Conservation (phyloP, 495 filamentous ascomycete genomes). For the Venustampulla echinocandica region DNA sequence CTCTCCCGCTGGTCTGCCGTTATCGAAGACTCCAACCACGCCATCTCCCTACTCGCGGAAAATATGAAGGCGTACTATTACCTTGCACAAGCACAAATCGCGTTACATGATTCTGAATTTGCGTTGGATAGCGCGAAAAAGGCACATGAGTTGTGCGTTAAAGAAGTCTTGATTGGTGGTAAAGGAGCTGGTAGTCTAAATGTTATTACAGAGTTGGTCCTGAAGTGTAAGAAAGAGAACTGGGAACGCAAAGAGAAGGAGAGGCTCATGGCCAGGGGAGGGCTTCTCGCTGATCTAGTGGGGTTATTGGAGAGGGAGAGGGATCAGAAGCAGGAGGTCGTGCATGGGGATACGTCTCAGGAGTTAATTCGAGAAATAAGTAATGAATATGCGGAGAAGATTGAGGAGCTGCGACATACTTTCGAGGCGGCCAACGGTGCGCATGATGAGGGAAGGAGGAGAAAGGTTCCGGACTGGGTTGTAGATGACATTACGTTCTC, state of each 20-base stretch:
- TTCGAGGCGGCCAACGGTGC: constrained; percentile 50
- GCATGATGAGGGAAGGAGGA: constrained; percentile 38
- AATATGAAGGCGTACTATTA: constrained; percentile 79
- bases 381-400: constrained; percentile 51
- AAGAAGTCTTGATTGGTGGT: constrained; percentile 20
- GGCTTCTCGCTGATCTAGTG: constrained; percentile 36
- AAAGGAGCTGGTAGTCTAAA: constrained; percentile 50
- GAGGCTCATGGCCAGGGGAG: constrained; percentile 31
- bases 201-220: constrained; percentile 56
- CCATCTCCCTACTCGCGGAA: constrained; percentile 55
- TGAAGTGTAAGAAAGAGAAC: constrained; percentile 69
- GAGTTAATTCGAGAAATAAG: constrained; percentile 35
- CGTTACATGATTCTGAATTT: constrained; percentile 62
- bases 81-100: constrained; percentile 75
- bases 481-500: constrained; percentile 86
- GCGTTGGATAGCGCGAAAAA: constrained; percentile 61
- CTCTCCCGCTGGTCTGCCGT: constrained; percentile 62
- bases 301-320: constrained; percentile 40
- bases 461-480: constrained; percentile 68
- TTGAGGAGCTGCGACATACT: constrained; percentile 45
- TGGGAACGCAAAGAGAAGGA: constrained; percentile 52
- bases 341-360: constrained; percentile 24
- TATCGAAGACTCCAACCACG: constrained; percentile 66
- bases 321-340: constrained; percentile 29
- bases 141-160: constrained; percentile 66